A percentile compares a stretch with the other conserved stretches of the same genome.
phyloP scores from a whole-genome alignment of 768 basidiomycete genomes.

The Boletus rex-veris region DNA sequence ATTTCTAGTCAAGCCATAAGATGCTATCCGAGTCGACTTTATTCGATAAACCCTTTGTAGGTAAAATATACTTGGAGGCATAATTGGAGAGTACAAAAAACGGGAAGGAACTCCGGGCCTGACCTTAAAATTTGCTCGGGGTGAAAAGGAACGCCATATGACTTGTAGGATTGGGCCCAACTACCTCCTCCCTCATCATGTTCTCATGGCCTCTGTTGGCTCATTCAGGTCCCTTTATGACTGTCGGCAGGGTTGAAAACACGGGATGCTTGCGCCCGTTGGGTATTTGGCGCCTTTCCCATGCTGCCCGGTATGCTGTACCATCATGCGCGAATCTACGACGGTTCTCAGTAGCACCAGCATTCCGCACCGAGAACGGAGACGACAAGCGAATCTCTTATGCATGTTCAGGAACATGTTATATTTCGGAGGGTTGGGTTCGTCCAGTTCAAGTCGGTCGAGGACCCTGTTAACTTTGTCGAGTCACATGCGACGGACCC shows the following conservation, averaged over 20 bases:
- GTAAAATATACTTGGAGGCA: too few relatives aligned
- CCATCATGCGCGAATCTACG: slow-evolving; percentile 9
- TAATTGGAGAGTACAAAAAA: too few relatives aligned
- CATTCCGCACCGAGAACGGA: slow-evolving; percentile 1
- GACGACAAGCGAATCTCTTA: background rate
- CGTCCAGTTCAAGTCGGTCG: slow-evolving; percentile 38
- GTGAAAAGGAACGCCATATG: too few relatives aligned
- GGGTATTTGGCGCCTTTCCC: slow-evolving; percentile 5
- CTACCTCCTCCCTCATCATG: too few relatives aligned
- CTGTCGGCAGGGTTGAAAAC: slow-evolving; percentile 4
- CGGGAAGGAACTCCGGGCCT: too few relatives aligned
- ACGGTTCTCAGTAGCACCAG: slow-evolving; percentile 17
- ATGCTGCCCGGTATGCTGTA: background rate
- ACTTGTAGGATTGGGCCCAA: too few relatives aligned
- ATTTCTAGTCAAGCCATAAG: too few relatives aligned
- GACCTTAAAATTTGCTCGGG: too few relatives aligned
- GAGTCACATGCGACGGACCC: slow-evolving; percentile 41
- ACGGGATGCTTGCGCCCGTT: slow-evolving; percentile 14
- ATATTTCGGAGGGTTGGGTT: slow-evolving; percentile 40
- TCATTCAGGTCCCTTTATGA: slow-evolving; percentile 8
- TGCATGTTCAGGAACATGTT: slow-evolving; percentile 40
- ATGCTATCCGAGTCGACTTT: too few relatives aligned
- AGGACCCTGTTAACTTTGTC: slow-evolving; percentile 37
- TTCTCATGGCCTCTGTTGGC: slow-evolving; percentile 21
- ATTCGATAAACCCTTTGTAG: too few relatives aligned